Evolutionary conservation across 2,329 filamentous ascomycete species (phyloP).

Genomic region (Macrophomina pseudophaseolina): DNA sequence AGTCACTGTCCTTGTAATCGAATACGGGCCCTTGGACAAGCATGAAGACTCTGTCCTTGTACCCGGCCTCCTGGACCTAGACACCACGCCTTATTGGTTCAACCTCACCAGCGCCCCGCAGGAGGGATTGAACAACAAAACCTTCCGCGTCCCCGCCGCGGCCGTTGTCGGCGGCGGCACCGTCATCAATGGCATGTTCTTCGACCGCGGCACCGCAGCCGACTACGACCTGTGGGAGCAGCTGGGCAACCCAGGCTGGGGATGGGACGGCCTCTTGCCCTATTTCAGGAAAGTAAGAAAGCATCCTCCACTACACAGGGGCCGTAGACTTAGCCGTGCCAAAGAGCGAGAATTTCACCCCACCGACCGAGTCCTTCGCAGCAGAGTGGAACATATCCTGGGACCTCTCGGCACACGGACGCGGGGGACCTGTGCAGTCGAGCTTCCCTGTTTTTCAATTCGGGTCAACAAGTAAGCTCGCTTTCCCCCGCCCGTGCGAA

Average conservation of each 20-base stretch:
- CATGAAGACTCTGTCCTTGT: slow-evolving; percentile 29
- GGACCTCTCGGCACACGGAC: not conserved
- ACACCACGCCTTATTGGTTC: not conserved
- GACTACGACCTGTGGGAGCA: slow-evolving; percentile 42
- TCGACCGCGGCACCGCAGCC: slow-evolving; percentile 37
- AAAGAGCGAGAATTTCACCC: not conserved
- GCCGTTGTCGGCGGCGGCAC: slow-evolving; percentile 57
- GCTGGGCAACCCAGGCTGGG: slow-evolving; percentile 40
- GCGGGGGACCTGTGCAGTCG: slow-evolving; percentile 2
- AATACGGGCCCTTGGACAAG: slow-evolving; percentile 35
- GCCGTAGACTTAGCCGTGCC: too few species aligned
- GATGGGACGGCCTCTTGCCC: slow-evolving; percentile 39
- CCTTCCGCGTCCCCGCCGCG: slow-evolving; percentile 52
- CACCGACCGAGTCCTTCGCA: not conserved
- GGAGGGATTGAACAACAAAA: slow-evolving; percentile 45
- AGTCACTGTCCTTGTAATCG: slow-evolving; percentile 35
- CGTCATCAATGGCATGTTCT: slow-evolving; percentile 51
- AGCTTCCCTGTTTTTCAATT: not conserved
- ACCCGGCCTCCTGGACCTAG: not conserved
- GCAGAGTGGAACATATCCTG: slow-evolving; percentile 1
- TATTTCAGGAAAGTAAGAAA: slow-evolving; percentile 3
- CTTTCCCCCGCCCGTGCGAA: not conserved
- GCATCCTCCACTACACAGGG: too few species aligned
- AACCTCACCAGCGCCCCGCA: slow-evolving; percentile 55
- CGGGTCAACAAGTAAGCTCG: not conserved